Conservation (phyloP, 2,329 filamentous ascomycete species). For the Polytolypa hystricis region DNA sequence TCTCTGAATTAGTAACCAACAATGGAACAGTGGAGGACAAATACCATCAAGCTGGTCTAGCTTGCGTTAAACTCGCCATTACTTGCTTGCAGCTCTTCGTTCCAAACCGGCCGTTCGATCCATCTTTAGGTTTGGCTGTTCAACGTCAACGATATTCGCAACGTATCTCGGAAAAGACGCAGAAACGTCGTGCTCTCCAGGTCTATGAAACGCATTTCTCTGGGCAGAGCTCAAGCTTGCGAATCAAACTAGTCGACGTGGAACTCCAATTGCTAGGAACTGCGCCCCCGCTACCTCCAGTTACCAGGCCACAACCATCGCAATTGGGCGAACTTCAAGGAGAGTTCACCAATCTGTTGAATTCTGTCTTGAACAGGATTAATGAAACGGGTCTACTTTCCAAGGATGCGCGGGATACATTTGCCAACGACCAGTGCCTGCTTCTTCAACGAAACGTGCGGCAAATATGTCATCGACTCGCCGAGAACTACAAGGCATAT, state of each 20-base stretch:
- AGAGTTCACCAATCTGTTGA: constrained; percentile 69
- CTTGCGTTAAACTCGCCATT: constrained; percentile 67
- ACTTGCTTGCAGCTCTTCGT: constrained; percentile 70
- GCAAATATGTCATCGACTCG: constrained; percentile 60
- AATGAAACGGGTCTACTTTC: constrained; percentile 20
- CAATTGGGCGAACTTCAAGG: constrained; percentile 63
- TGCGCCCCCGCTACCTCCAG: constrained; percentile 52
- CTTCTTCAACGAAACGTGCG: constrained; percentile 47
- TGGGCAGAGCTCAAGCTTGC: constrained; percentile 56
- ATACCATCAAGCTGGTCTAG: constrained; percentile 40
- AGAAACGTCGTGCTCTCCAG: constrained; percentile 49
- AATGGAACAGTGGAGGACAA: constrained; percentile 14
- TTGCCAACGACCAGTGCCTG: constrained; percentile 10
- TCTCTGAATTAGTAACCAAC: constrained; percentile 16
- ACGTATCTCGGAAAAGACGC: constrained; percentile 44
- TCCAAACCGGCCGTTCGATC: constrained; percentile 78
- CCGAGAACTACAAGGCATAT: constrained; percentile 61
- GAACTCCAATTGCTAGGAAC: constrained; percentile 55
- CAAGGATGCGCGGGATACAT: constrained; percentile 6
- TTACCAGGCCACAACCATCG: constrained; percentile 60
- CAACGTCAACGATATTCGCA: constrained; percentile 50
- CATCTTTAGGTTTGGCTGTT: constrained; percentile 51
- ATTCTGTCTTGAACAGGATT: constrained; percentile 42
- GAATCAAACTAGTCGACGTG: constrained; percentile 51
- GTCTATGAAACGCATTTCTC: constrained; percentile 57